Evolutionary conservation across 2,329 filamentous ascomycete genomes (phyloP).

Genomic region (Penicillium sp.): DNA sequence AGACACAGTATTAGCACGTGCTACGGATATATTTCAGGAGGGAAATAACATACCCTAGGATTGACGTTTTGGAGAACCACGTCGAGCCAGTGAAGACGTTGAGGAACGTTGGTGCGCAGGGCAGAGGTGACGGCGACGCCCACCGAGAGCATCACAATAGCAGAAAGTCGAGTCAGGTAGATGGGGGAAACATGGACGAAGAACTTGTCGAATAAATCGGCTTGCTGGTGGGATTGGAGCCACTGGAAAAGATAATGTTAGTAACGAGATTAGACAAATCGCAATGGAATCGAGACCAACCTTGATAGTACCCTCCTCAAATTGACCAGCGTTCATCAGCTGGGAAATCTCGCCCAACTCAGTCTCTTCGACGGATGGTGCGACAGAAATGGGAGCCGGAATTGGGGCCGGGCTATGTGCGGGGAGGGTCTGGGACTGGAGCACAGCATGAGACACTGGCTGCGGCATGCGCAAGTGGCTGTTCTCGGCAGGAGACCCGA

Average conservation of each 20-base stretch:
- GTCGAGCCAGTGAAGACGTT: conserved; percentile 59
- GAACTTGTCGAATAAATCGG: conserved; percentile 59
- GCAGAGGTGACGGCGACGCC: conserved; percentile 59
- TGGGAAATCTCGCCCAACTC: conserved; percentile 43
- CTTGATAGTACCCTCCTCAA: conserved; percentile 47
- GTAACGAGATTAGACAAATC: not conserved
- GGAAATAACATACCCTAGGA: conserved; percentile 44
- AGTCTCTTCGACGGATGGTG: conserved; percentile 34
- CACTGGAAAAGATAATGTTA: conserved; percentile 43
- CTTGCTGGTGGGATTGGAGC: conserved; percentile 59
- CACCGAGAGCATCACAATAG: conserved; percentile 58
- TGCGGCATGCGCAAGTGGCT: conserved; percentile 19
- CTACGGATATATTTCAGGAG: not conserved
- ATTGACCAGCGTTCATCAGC: conserved; percentile 40
- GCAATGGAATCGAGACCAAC: conserved; percentile 26
- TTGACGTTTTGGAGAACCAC: conserved; percentile 54
- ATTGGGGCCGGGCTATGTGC: conserved; percentile 2
- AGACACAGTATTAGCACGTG: not conserved
- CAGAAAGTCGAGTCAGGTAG: conserved; percentile 54
- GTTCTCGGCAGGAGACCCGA: conserved; percentile 24
- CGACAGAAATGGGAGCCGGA: conserved; percentile 13
- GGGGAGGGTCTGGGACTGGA: not conserved
- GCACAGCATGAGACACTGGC: conserved; percentile 5
- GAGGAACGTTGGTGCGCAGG: conserved; percentile 50
- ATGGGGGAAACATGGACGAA: conserved; percentile 56